Evolutionary conservation across 2,329 filamentous ascomycete species (phyloP).

Genomic region (Ascosphaera pollenicola): DNA sequence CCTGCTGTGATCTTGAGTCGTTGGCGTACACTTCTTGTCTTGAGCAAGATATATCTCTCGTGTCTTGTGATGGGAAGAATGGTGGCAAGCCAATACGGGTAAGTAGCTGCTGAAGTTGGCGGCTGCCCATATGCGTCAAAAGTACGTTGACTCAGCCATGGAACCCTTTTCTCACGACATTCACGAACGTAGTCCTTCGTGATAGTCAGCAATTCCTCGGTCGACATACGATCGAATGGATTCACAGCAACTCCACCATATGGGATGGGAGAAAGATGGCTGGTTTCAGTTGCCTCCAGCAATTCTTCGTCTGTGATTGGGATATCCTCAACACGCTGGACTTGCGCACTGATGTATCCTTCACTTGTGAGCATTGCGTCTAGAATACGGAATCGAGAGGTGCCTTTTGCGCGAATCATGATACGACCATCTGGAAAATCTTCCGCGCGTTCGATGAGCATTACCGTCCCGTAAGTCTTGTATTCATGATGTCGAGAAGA

Average conservation of each 20-base stretch:
- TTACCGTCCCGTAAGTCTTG: conserved; percentile 52
- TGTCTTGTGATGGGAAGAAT: conserved; percentile 55
- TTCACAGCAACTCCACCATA: conserved; percentile 4
- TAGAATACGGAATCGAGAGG: conserved; percentile 54
- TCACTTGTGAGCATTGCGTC: conserved; percentile 40
- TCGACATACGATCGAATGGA: conserved; percentile 4
- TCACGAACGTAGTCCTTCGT: conserved; percentile 44
- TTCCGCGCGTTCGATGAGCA: conserved; percentile 54
- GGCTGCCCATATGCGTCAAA: conserved; percentile 55
- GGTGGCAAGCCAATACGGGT: conserved; percentile 81
- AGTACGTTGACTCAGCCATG: conserved; percentile 54
- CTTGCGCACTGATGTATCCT: conserved; percentile 55
- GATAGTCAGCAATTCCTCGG: conserved; percentile 36
- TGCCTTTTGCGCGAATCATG: conserved; percentile 53
- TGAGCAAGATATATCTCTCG: conserved; percentile 58
- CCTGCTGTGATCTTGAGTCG: conserved; percentile 60
- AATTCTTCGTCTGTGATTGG: conserved; percentile 58
- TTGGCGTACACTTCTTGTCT: conserved; percentile 53
- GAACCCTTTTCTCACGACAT: conserved; percentile 45
- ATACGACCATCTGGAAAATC: conserved; percentile 61
- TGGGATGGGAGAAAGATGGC: conserved; percentile 7
- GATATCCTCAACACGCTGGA: conserved; percentile 64
- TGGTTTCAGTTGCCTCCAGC: conserved; percentile 46
- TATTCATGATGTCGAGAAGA: conserved; percentile 34
- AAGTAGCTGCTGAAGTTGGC: conserved; percentile 51